Conservation (phyloP, 169 alveolate species). For the Babesia bigemina region DNA sequence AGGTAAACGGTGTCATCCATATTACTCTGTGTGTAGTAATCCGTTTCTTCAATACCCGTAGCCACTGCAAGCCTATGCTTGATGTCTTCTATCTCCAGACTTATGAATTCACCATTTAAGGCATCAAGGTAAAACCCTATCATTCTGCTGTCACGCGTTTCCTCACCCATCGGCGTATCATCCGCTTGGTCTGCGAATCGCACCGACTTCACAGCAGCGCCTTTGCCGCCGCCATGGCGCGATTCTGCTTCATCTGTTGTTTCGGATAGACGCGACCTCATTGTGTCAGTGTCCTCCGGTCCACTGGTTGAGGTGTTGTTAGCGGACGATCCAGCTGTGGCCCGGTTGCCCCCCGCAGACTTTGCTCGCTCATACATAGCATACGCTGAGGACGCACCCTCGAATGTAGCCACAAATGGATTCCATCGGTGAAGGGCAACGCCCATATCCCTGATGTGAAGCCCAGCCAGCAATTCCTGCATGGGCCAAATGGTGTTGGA, state of each 20-base stretch:
- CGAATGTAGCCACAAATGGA: neutral
- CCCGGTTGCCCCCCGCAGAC: neutral
- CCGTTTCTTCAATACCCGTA: slow-evolving; percentile 4
- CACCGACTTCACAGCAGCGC: neutral
- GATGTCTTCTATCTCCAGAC: slow-evolving; percentile 7
- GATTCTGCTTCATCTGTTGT: neutral
- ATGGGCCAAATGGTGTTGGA: slow-evolving; percentile 18
- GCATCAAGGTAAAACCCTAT: slow-evolving; percentile 6
- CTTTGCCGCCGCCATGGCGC: neutral
- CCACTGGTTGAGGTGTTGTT: neutral
- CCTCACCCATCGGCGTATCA: neutral
- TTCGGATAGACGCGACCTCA: neutral
- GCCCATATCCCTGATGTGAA: slow-evolving; percentile 34
- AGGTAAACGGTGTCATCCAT: slow-evolving; percentile 29
- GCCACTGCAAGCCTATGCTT: slow-evolving; percentile 21
- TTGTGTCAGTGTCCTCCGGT: neutral
- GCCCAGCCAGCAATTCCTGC: slow-evolving; percentile 46
- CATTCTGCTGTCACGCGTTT: neutral
- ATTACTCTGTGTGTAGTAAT: neutral
- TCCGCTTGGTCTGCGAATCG: neutral
- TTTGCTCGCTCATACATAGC: neutral
- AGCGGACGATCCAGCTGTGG: neutral
- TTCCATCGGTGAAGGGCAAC: slow-evolving; percentile 40
- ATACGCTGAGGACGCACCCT: neutral
- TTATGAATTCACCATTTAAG: neutral